Evolutionary conservation across 139 green algal species (phyloP).

Genomic region (Tetradesmus lagerheimii): DNA sequence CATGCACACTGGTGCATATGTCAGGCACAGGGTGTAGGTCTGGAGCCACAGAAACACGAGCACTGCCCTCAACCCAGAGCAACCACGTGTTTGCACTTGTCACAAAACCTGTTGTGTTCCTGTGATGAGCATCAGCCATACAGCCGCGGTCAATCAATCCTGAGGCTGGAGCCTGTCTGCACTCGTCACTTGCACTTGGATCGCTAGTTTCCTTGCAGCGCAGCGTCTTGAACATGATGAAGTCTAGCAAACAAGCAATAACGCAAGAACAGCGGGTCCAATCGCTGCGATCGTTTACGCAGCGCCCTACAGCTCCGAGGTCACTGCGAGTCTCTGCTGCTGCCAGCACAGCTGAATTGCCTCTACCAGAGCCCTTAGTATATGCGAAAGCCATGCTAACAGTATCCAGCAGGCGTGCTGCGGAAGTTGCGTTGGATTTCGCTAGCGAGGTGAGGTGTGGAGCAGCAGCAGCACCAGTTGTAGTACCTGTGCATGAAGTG

Average conservation of each 20-base stretch:
- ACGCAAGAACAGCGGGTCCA: background rate
- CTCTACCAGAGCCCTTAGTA: background rate
- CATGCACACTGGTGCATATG: no score
- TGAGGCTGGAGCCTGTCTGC: no score
- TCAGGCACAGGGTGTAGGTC: background rate
- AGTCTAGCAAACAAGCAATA: background rate
- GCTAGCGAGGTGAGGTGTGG: background rate
- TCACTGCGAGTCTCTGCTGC: background rate
- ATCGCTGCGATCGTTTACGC: background rate
- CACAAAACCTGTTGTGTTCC: no score
- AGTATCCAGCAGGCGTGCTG: background rate
- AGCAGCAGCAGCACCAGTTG: background rate
- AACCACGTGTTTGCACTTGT: background rate
- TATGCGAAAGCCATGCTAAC: background rate
- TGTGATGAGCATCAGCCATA: no score
- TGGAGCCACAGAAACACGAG: background rate
- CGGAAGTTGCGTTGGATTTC: background rate
- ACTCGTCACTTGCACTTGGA: background rate
- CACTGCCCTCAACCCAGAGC: background rate
- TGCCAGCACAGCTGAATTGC: background rate
- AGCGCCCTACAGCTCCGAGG: background rate
- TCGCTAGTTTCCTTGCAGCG: background rate
- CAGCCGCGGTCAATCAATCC: no score
- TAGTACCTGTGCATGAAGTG: background rate
- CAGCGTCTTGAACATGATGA: background rate